phyloP scores from a whole-genome alignment of 805 yeast species.

The Hanseniaspora mollemarum region DNA sequence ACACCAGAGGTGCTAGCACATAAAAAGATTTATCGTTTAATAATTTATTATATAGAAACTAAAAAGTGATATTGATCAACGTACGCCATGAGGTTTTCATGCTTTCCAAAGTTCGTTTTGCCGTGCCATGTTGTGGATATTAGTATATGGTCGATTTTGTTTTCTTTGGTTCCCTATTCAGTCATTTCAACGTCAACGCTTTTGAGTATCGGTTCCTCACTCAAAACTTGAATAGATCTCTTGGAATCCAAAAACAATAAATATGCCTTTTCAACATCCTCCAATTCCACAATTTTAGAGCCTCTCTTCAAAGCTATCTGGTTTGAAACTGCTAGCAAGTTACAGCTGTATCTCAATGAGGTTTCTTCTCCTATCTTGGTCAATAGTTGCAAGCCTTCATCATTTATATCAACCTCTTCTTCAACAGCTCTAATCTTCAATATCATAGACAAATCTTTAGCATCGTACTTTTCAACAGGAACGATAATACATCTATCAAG shows the following conservation, averaged over 20 bases:
- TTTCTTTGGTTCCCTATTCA: conserved; percentile 16
- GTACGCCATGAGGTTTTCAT: too few relatives aligned
- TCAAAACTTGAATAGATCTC: conserved; percentile 77
- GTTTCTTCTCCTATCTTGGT: conserved; percentile 87
- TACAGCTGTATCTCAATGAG: conserved; percentile 82
- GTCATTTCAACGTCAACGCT: conserved; percentile 58
- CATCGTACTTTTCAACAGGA: conserved; percentile 66
- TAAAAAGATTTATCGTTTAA: neutral
- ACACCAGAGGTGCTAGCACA: conserved; percentile 67
- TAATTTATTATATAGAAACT: neutral
- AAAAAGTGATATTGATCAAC: too few relatives aligned
- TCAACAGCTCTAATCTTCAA: conserved; percentile 82
- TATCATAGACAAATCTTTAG: conserved; percentile 77
- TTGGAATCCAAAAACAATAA: conserved; percentile 76
- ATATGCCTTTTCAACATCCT: conserved; percentile 79
- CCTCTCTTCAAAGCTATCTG: conserved; percentile 78
- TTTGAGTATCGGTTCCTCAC: conserved; percentile 56
- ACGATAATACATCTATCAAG: conserved; percentile 89
- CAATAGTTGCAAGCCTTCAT: conserved; percentile 74
- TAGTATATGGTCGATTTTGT: too few relatives aligned
- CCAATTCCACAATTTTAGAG: conserved; percentile 50
- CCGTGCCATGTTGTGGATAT: too few relatives aligned
- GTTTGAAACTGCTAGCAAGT: conserved; percentile 79
- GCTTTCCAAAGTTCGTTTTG: too few relatives aligned
- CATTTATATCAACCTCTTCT: conserved; percentile 76